Base-by-base conservation (phyloP, 139 green algal genomes). In the Coccomyxa sp. region DNA sequence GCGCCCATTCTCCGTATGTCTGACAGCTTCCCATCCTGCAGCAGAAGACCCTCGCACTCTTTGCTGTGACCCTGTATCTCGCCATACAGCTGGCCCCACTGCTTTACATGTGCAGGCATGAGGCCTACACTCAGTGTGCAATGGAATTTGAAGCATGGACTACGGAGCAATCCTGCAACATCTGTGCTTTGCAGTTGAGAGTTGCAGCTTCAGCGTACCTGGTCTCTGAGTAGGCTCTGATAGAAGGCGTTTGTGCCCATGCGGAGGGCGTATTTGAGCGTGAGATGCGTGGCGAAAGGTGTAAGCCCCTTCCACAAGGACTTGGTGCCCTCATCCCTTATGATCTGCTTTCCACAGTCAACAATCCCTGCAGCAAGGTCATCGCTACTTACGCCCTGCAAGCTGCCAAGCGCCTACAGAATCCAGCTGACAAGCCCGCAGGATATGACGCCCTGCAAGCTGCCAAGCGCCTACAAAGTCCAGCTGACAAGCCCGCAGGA, bases 241-340 rank as follows among this genome's bases (percentile, higher is more conserved):
- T 97, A 98, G 33, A 95, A 78, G 7, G 90, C 90, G 82, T 98
- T 98, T 37, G 89, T 93, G 29, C 92, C 91, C 92, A 98, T 98
- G 55, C 95, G 89, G 79, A 98, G 81, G 22, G 93, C 92, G 75
- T 98, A 98, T 82, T 98, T 98, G 39, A 98, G 88, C 9, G 92
- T 98, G 2, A 98, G 87, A 83, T 98, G 95, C 29, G 91, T 95
- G 9, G 96, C 89, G 82, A 98, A 98, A 0, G 95, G 95, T 8
- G 93, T 98, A 3, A 98, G 91, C 3, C 95, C 95, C 83, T 98
- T 98, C 95, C 95, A 98, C 35, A 98, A 83, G 0, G 92, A 81
- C 9, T 74, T 74, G n/a, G 92, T 78, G 27, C 95, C 95, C 80
- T 98, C 95, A 79, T 97, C 88, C n/a, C 74, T 35, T 0, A 85